phyloP scores from a whole-genome alignment of 1,284 basidiomycete species.

The Irpex lacteus region DNA sequence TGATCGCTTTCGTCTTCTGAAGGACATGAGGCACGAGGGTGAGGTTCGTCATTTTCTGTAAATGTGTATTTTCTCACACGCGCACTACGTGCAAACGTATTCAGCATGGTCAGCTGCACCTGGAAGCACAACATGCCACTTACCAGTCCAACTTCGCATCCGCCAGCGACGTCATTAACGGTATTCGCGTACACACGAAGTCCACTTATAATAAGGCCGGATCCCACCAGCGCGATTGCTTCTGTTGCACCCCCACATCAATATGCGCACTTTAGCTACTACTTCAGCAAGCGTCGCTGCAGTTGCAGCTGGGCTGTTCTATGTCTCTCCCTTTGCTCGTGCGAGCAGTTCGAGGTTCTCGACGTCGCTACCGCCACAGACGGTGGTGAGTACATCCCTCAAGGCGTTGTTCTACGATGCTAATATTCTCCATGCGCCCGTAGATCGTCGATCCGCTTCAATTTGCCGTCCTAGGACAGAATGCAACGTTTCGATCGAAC shows the following conservation, averaged over 20 bases:
- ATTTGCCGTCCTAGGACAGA: conserved; percentile 30
- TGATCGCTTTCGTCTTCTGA: not conserved
- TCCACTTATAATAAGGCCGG: not conserved
- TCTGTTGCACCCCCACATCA: not conserved
- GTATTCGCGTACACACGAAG: not conserved
- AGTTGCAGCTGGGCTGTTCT: not conserved
- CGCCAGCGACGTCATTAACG: not conserved
- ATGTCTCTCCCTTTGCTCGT: not conserved
- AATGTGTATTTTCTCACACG: too few relatives aligned
- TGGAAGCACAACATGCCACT: too few relatives aligned
- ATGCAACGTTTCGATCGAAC: conserved; percentile 28
- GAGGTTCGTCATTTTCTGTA: too few relatives aligned
- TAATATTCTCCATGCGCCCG: not conserved
- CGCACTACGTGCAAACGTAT: too few relatives aligned
- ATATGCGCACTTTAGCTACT: not conserved
- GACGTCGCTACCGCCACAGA: not conserved
- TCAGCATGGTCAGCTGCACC: too few relatives aligned
- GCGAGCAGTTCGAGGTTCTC: not conserved
- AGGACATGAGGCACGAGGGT: too few relatives aligned
- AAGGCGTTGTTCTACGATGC: not conserved
- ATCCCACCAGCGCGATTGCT: not conserved
- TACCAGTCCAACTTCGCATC: not conserved
- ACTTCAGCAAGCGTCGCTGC: not conserved
- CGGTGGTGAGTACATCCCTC: not conserved
- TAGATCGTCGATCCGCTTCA: conserved; percentile 30